Evolutionary conservation across 176 grass and related monocot species (phyloP).

Genomic region (Oryza glaberrima): DNA sequence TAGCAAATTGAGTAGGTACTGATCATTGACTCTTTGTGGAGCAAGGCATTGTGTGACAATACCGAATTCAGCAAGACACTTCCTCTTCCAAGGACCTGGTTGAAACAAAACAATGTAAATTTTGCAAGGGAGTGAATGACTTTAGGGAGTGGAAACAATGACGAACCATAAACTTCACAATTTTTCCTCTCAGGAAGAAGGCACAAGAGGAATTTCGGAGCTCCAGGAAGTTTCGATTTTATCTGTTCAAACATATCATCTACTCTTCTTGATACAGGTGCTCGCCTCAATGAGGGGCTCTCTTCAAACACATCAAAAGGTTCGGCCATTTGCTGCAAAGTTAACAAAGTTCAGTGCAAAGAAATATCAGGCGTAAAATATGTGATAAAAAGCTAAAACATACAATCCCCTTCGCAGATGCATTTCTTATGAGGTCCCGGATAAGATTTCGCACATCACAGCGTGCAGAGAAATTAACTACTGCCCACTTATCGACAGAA

Average conservation of each 20-base stretch:
- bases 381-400: conserved; percentile 35
- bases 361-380: conserved; percentile 4
- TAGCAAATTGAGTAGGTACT: conserved; percentile 78
- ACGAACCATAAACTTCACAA: conserved; percentile 90
- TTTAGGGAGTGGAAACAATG: conserved; percentile 30
- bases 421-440: conserved; percentile 63
- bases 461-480: conserved; percentile 84
- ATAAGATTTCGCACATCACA: conserved; percentile 62
- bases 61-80: conserved; percentile 89
- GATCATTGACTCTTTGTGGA: conserved; percentile 80
- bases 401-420: conserved; percentile 69
- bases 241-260: conserved; percentile 79
- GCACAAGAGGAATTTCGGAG: conserved; percentile 77
- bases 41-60: conserved; percentile 90
- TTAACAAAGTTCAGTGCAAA: conserved; percentile 14
- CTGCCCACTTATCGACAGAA: conserved; percentile 60
- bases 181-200: conserved; percentile 88
- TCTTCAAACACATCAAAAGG: conserved; percentile 75
- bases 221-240: conserved; percentile 63
- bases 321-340: conserved; percentile 54
- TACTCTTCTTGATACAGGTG: conserved; percentile 54
- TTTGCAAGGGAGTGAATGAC: background rate
- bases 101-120: conserved; percentile 26
- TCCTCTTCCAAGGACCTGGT: conserved; percentile 91
- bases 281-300: conserved; percentile 50